Conservation (phyloP, 164 flowering plant genomes). For the Nymphaea thermarum region DNA sequence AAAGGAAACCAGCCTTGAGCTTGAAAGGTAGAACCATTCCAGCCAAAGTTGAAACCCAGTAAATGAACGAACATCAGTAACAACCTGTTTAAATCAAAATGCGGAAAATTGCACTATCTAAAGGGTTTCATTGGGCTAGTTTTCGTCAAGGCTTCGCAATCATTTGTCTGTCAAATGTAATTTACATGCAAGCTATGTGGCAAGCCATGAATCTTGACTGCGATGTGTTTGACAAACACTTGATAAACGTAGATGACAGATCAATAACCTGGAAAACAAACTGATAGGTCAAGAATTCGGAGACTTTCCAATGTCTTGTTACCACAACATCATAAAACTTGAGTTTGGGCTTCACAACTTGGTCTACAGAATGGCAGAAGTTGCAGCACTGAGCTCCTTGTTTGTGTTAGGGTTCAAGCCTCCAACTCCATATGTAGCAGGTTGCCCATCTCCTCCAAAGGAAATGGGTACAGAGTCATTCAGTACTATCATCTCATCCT, state of each 20-base stretch:
- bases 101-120: background rate
- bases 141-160: background rate
- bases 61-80: slow-evolving; percentile 4
- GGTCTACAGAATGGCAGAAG: slow-evolving; percentile 59
- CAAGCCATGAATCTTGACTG: slow-evolving; percentile 50
- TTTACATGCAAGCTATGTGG: slow-evolving; percentile 93
- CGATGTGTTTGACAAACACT: slow-evolving; percentile 80
- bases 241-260: slow-evolving; percentile 52
- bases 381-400: slow-evolving; percentile 91
- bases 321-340: slow-evolving; percentile 79
- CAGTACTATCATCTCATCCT: slow-evolving; percentile 94
- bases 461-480: slow-evolving; percentile 90
- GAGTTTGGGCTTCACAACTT: slow-evolving; percentile 72
- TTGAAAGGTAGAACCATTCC: slow-evolving; percentile 88
- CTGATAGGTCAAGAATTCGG: slow-evolving; percentile 1
- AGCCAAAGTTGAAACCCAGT: slow-evolving; percentile 84
- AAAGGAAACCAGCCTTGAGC: background rate
- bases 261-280: slow-evolving; percentile 8
- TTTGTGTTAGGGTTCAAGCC: slow-evolving; percentile 69
- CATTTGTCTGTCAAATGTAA: slow-evolving; percentile 17
- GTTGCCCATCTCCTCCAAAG: slow-evolving; percentile 84
- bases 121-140: background rate
- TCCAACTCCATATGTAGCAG: slow-evolving; percentile 95
- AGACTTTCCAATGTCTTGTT: slow-evolving; percentile 20
- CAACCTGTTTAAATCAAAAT: background rate